Percentiles rank a stretch among this genome's conserved stretches.
These are phyloP conservation scores for Xylariaceae sp. DNA, from an alignment of 2,329 filamentous ascomycete species.

Conservation along the genomic window DNA sequence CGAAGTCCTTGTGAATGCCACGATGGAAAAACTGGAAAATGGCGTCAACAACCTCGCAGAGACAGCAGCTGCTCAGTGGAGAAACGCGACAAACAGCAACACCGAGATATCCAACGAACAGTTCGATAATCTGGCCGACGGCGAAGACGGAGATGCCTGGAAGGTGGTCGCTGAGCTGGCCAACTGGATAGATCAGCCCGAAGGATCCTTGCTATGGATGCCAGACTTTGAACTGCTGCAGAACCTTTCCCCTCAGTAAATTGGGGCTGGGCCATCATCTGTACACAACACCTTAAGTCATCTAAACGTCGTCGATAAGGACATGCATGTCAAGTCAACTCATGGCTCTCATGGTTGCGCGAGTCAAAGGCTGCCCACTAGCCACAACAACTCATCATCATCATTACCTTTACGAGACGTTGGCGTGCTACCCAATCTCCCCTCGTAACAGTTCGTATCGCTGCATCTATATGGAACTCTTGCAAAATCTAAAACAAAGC, in stretches of 20 bases:
- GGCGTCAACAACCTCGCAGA: constrained; percentile 36
- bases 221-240: constrained; percentile 29
- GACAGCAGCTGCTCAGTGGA: constrained; percentile 31
- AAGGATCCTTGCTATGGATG: constrained; percentile 27
- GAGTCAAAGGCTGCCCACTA: too few relatives aligned
- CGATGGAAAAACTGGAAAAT: constrained; percentile 40
- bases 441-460: too few relatives aligned
- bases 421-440: too few relatives aligned
- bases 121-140: constrained; percentile 13
- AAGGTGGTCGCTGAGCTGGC: constrained; percentile 28
- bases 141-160: constrained; percentile 21
- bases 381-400: too few relatives aligned
- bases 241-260: constrained; percentile 20
- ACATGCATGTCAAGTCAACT: too few relatives aligned
- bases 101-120: constrained; percentile 11
- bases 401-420: too few relatives aligned
- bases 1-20: constrained; percentile 40
- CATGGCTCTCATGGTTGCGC: too few relatives aligned
- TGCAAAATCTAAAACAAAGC: too few relatives aligned
- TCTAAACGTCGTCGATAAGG: too few relatives aligned
- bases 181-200: constrained; percentile 29
- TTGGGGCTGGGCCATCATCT: neutral
- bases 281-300: too few relatives aligned
- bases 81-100: constrained; percentile 25
- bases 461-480: too few relatives aligned